Conservation (phyloP, 345 rosid genomes). For the Sapria himalayana region DNA sequence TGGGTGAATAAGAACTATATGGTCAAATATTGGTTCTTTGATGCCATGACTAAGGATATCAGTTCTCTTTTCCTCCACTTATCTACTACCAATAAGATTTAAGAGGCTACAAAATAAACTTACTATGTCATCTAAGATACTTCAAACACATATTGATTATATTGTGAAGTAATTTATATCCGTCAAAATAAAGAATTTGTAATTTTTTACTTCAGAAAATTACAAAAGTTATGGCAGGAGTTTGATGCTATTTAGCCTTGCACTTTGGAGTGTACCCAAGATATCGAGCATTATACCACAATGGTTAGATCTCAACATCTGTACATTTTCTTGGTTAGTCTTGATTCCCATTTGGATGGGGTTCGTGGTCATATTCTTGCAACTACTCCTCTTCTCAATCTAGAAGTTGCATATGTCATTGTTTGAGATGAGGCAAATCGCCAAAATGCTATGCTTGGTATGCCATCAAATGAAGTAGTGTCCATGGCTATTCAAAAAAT, state of each 20-base stretch:
- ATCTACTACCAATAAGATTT: not conserved
- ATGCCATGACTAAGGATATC: not conserved
- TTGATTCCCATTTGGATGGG: too few relatives aligned
- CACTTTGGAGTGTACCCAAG: not conserved
- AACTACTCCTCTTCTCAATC: too few relatives aligned
- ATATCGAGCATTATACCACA: not conserved
- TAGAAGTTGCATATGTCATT: too few relatives aligned
- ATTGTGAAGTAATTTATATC: not conserved
- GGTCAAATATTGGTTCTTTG: not conserved
- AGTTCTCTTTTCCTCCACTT: not conserved
- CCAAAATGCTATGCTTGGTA: too few relatives aligned
- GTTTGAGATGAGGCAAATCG: too few relatives aligned
- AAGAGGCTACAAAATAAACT: not conserved
- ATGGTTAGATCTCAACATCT: not conserved
- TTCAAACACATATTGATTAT: not conserved
- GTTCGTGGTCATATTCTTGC: too few relatives aligned
- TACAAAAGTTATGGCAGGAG: slow-evolving; percentile 1
- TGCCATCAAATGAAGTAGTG: too few relatives aligned
- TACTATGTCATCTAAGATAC: too few relatives aligned
- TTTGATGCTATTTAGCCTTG: slow-evolving; percentile 3
- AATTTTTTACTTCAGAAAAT: not conserved
- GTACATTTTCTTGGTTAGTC: not conserved
- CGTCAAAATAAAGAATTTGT: slow-evolving; percentile 1
- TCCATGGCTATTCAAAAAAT: too few relatives aligned
- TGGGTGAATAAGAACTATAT: not conserved